Conservation (phyloP, 2,329 filamentous ascomycete genomes). For the Blastomyces gilchristii region DNA sequence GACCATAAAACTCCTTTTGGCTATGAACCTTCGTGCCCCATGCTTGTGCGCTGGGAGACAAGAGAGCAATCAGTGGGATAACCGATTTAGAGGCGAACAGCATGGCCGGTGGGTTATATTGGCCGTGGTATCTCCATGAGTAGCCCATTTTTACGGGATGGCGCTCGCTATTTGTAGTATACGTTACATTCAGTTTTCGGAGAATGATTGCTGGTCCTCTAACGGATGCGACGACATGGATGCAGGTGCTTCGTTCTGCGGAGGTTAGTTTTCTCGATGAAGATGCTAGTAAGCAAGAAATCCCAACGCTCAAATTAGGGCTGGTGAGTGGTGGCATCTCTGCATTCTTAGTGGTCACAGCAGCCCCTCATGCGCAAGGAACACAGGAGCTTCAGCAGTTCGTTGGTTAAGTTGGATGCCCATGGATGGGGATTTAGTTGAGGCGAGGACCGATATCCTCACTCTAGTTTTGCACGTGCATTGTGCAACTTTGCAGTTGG, state of each 20-base stretch:
- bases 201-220: background rate
- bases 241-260: background rate
- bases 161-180: background rate
- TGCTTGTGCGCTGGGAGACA: slow-evolving; percentile 1
- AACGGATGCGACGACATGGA: background rate
- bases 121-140: background rate
- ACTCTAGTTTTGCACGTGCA: background rate
- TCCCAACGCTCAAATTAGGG: background rate
- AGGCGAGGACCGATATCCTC: background rate
- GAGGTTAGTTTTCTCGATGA: background rate
- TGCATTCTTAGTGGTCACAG: background rate
- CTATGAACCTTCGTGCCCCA: slow-evolving; percentile 8
- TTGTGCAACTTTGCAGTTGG: background rate
- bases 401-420: background rate
- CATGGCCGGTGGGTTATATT: background rate
- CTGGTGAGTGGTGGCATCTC: background rate
- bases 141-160: background rate
- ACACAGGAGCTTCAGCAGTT: background rate
- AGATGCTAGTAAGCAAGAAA: background rate
- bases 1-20: slow-evolving; percentile 9
- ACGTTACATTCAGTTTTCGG: background rate
- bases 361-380: background rate
- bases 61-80: background rate
- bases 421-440: background rate
- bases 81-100: background rate